phyloP scores from a whole-genome alignment of 2,329 filamentous ascomycete genomes.

The Dendrostoma leiphaemia region DNA sequence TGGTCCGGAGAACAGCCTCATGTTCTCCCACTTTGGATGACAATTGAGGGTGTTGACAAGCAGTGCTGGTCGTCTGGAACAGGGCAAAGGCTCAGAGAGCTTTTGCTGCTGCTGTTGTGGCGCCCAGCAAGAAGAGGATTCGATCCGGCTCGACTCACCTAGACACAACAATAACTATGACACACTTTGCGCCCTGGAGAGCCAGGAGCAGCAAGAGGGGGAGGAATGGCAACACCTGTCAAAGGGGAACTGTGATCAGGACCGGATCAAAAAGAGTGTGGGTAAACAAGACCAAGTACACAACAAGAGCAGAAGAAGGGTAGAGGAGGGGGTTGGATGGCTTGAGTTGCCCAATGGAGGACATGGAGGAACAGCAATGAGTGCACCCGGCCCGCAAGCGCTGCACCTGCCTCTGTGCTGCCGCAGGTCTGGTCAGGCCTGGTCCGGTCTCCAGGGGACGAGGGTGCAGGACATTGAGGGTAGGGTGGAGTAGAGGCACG shows the following conservation, averaged over 20 bases:
- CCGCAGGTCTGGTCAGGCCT: too few species aligned
- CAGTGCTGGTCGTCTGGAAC: too few species aligned
- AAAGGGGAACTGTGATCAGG: conserved; percentile 12
- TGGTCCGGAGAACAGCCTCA: background rate
- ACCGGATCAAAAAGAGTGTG: conserved; percentile 36
- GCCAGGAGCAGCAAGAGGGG: conserved; percentile 42
- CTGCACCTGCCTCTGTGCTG: background rate
- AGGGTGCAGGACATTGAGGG: background rate
- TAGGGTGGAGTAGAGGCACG: background rate
- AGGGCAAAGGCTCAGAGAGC: background rate
- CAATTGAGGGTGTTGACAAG: background rate
- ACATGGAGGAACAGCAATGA: background rate
- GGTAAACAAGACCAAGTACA: conserved; percentile 18
- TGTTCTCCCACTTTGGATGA: background rate
- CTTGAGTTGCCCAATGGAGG: conserved; percentile 7
- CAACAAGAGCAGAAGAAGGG: background rate
- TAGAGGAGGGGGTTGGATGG: background rate
- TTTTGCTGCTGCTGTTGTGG: background rate
- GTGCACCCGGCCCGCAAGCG: background rate
- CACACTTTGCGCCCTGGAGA: conserved; percentile 45
- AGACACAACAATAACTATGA: conserved; percentile 34
- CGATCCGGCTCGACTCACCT: conserved; percentile 29
- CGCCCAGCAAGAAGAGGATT: background rate
- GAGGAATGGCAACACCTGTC: conserved; percentile 23
- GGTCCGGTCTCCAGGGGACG: background rate